A percentile compares a stretch with the other conserved stretches of the same genome.
These are phyloP conservation scores for Mortierella hygrophila DNA, from an alignment of 192 early-diverging fungal species.

Conservation along the genomic window DNA sequence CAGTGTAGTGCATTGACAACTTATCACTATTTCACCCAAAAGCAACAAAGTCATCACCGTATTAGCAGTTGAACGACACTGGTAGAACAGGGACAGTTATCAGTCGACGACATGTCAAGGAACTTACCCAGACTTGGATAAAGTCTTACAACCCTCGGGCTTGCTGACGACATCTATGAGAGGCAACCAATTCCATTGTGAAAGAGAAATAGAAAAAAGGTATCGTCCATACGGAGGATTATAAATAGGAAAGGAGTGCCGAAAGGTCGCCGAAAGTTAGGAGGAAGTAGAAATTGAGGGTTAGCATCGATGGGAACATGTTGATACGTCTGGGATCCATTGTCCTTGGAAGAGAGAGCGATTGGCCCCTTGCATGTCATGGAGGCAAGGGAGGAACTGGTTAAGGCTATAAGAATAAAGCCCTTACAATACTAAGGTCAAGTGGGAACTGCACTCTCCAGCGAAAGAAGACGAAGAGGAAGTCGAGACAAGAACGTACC, in stretches of 20 bases:
- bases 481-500: slow-evolving; percentile 10
- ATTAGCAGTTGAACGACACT: not conserved
- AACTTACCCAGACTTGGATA: slow-evolving; percentile 42
- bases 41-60: not conserved
- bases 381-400: too few relatives aligned
- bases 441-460: not conserved
- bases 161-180: slow-evolving; percentile 35
- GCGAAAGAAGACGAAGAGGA: not conserved
- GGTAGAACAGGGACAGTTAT: not conserved
- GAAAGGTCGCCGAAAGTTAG: not conserved
- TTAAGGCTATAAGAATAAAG: too few relatives aligned
- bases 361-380: not conserved
- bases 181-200: not conserved
- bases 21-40: slow-evolving; percentile 61
- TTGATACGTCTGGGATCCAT: not conserved
- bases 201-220: not conserved
- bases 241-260: not conserved
- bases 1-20: slow-evolving; percentile 85
- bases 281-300: not conserved
- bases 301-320: not conserved
- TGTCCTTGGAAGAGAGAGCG: not conserved
- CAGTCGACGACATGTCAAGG: not conserved
- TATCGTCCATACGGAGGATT: not conserved
- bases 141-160: slow-evolving; percentile 25
- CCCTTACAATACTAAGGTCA: not conserved